Base-by-base conservation (phyloP, 352 stramenopile genomes). In the Pythium phragmitis region DNA sequence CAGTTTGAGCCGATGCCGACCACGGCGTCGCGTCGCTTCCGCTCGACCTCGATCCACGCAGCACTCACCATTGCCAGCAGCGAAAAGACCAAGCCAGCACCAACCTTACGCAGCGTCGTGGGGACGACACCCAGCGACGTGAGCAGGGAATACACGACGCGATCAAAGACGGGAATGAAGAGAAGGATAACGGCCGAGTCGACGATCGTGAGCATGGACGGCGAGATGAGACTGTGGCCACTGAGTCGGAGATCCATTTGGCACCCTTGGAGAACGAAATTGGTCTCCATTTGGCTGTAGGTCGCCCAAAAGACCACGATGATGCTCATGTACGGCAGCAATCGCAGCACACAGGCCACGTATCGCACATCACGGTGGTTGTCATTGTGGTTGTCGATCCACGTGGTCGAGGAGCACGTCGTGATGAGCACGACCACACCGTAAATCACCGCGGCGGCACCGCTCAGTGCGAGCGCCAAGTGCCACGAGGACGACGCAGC, bases 151-250 rank as follows among this genome's bases (percentile, higher is more conserved):
- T 96, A 97, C 33, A 97, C 58, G 7, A 89, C 21, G 16, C 71
- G 65, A 66, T 97, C 90, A 50, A 96, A 94, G 16, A 97, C 67
- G 7, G 91, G 89, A 45, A 97, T 95, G 49, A 96, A 95, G 37
- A 96, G 43, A 34, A 97, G 68, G 58, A 97, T 96, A 11, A 94
- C 84, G 21, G 85, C 73, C 16, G 85, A 89, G 69, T 97, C 88
- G 17, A 97, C 76, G 5, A 94, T 80, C 43, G 82, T 90, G 23
- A 96, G 82, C 80, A 91, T 94, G 13, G 89, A 84, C 7, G 87
- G 83, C 12, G 86, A 92, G 51, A 96, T 74, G 58, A 95, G 68
- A 4, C 65, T 63, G 52, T 75, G 12, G 34, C 46, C 7, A 23
- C 9, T 2, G 8, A 87, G 13, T 16, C 73, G 70, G 8, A 88